Percentiles rank a stretch among this genome's conserved stretches.
Conservation (phyloP, 305 asterid species). For the Ajuga reptans region DNA sequence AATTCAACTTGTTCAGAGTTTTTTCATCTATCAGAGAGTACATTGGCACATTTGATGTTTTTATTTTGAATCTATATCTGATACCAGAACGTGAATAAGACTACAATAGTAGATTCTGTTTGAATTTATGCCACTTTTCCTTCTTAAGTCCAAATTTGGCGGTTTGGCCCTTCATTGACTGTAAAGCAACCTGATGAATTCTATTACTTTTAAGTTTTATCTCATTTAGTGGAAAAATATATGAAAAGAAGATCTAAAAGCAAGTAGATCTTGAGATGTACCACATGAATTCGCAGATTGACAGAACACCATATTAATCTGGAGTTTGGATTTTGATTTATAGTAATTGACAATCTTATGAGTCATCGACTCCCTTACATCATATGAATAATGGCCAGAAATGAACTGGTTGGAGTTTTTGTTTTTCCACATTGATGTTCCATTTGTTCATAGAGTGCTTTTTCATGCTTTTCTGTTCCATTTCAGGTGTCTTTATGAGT, state of each 20-base stretch:
- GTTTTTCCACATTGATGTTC: not conserved
- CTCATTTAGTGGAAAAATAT: not conserved
- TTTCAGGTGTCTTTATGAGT: conserved; percentile 59
- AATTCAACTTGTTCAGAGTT: not conserved
- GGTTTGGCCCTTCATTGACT: not conserved
- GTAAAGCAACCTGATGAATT: not conserved
- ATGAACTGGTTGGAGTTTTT: conserved; percentile 6
- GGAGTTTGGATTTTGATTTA: no score
- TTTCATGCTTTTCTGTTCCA: conserved; percentile 8
- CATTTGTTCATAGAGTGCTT: not conserved
- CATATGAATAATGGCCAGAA: not conserved
- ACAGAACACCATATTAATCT: not conserved
- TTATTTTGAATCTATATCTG: not conserved
- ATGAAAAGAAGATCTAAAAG: not conserved
- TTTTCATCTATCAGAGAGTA: not conserved
- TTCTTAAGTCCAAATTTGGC: not conserved
- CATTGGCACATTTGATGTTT: not conserved
- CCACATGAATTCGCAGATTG: not conserved
- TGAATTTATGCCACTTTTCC: not conserved
- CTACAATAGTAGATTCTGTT: not conserved
- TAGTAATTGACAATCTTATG: not conserved
- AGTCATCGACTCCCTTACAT: not conserved
- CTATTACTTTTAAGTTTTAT: not conserved
- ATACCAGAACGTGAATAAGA: not conserved
- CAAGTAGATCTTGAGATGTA: not conserved